Evolutionary conservation across 1,284 basidiomycete species (phyloP), one percentile per base, ranked within the genome.

Genomic region (Puccinia coronata): DNA sequence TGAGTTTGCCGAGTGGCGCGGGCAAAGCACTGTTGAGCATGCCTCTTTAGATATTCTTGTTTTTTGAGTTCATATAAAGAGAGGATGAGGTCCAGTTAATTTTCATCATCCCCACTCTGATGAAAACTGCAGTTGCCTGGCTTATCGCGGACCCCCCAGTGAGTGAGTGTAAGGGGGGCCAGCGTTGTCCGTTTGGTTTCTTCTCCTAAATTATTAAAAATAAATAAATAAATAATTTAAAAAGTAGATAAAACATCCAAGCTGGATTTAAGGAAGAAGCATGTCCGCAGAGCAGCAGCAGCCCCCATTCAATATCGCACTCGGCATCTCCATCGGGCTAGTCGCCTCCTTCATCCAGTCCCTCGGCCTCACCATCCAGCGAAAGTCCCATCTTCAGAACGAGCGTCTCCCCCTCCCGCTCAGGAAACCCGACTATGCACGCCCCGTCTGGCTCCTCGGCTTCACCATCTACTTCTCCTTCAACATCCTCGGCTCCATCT

Each of bases 341-440:
- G 85, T 95, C 20, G 93, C 94, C 34, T 95, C 93, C 39, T 95
- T 94, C 85, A 89, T 98, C 34, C 95, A 98, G 87, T 94, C 92
- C 36, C 89, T 97, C 1, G 89, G 95, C 23, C 89, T 98, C 53
- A 97, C 96, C 39, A 92, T 98, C 82, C 95, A 98, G 86, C 91
- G 96, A 83, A 96, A 96, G 88, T 95, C 93, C 84, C 95, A 98
- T 89, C 90, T 98, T 53, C 88, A 92, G 82, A 94, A 97, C 85
- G 92, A 95, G 83, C 87, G 88, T 3, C 88, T 92, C 14, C 92
- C 94, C 2, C 88, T 91, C 69, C 85, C 89, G 47, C 86, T 90
- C 76, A 91, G 91, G 84, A 89, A 88, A 82, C 89, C 90, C 39
- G 93, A 95, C 84, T 90, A 92, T 85, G 89, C 90, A 67, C 89